phyloP scores from a whole-genome alignment of 345 rosid species.

The Eucalyptus sp. region DNA sequence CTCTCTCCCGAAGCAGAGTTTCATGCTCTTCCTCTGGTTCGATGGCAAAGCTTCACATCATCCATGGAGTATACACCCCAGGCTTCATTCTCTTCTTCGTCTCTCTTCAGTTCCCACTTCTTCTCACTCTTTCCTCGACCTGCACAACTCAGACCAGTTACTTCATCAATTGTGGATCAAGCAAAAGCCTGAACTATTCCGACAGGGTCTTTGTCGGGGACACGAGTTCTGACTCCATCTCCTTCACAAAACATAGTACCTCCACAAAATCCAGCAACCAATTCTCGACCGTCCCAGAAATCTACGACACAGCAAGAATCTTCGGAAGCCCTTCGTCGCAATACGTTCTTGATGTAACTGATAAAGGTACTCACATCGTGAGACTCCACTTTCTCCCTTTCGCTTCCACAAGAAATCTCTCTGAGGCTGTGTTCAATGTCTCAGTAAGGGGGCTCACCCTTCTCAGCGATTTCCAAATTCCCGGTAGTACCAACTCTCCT shows the following conservation, averaged over 20 bases:
- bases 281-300: not conserved
- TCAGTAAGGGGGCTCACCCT: constrained; percentile 13
- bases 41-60: not conserved
- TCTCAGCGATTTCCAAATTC: constrained; percentile 9
- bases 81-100: not conserved
- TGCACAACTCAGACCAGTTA: not conserved
- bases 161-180: constrained; percentile 25
- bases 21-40: not conserved
- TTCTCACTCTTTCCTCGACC: not conserved
- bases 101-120: not conserved
- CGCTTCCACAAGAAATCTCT: constrained; percentile 6
- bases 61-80: not conserved
- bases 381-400: constrained; percentile 33
- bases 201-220: constrained; percentile 7
- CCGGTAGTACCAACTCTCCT: not conserved
- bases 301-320: constrained; percentile 42
- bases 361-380: constrained; percentile 22
- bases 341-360: constrained; percentile 14
- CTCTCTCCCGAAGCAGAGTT: not conserved
- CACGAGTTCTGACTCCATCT: not conserved
- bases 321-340: constrained; percentile 9
- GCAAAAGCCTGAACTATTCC: not conserved
- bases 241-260: not conserved
- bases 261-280: not conserved
- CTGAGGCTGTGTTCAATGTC: constrained; percentile 21